Percentiles rank a stretch among this genome's conserved stretches.
Conservation (phyloP, 345 rosid species). For the Eucalyptus erythrocorys region DNA sequence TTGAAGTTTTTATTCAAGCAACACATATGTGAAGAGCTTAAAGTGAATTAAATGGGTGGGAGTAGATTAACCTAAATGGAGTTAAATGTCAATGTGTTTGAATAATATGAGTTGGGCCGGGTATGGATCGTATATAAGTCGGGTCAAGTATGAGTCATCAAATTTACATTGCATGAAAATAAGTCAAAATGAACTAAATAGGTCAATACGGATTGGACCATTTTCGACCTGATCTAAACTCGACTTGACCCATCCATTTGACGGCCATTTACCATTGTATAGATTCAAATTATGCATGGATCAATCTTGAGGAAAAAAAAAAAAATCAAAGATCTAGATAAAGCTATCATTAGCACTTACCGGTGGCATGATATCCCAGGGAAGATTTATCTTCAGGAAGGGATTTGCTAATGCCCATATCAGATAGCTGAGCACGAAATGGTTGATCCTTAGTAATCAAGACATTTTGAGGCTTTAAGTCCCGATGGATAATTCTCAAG, state of each 20-base stretch:
- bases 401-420: constrained; percentile 92
- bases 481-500: constrained; percentile 78
- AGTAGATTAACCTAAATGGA: too few relatives aligned
- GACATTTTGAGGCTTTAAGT: constrained; percentile 92
- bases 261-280: too few relatives aligned
- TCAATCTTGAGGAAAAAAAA: background rate
- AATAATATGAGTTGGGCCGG: too few relatives aligned
- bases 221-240: accelerated
- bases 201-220: accelerated
- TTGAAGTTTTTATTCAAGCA: too few relatives aligned
- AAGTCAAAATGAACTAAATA: too few relatives aligned
- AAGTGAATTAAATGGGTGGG: too few relatives aligned
- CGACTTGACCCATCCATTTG: accelerated
- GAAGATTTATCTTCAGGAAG: constrained; percentile 62
- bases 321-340: background rate
- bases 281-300: background rate
- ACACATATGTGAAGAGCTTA: too few relatives aligned
- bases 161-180: too few relatives aligned
- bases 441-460: constrained; percentile 42
- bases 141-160: too few relatives aligned
- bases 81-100: too few relatives aligned
- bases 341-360: constrained; percentile 13
- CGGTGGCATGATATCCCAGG: constrained; percentile 62
- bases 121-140: too few relatives aligned
- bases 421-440: constrained; percentile 67